phyloP scores from a whole-genome alignment of 2,329 filamentous ascomycete genomes.

The Metarhizium brunneum region DNA sequence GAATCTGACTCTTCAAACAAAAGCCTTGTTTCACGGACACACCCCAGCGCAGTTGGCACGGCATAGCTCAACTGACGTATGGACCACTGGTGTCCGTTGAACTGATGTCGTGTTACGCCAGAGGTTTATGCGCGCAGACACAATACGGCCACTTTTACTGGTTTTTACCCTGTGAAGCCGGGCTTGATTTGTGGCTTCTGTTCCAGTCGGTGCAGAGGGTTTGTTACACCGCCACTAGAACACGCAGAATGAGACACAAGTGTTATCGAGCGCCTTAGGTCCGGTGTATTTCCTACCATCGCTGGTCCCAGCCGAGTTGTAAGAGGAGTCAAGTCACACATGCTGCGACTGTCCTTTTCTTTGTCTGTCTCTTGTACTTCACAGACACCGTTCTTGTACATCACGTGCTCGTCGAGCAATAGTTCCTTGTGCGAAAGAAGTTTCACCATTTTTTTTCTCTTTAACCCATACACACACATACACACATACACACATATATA shows the following conservation, averaged over 20 bases:
- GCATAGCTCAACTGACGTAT: neutral
- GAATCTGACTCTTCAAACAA: neutral
- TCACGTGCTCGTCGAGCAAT: neutral
- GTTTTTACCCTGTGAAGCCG: neutral
- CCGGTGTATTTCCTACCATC: neutral
- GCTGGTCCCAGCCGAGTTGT: neutral
- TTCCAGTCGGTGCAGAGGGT: neutral
- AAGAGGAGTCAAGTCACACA: neutral
- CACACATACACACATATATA: too few species aligned
- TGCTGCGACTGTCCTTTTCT: neutral
- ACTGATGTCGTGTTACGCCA: neutral
- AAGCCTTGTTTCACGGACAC: neutral
- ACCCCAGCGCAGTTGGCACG: neutral
- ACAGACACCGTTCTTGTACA: neutral
- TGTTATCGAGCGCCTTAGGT: neutral
- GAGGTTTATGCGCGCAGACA: neutral
- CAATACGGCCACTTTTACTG: neutral
- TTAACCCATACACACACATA: too few species aligned
- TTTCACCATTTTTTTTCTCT: neutral
- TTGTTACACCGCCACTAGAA: neutral
- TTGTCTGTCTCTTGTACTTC: neutral
- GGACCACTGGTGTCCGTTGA: neutral
- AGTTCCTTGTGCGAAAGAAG: neutral
- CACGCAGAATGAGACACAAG: neutral
- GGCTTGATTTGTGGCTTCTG: neutral